Evolutionary conservation across 441 rosid genomes (phyloP), one percentile per base, ranked within the genome.

Genomic region (Manihot esculenta): DNA sequence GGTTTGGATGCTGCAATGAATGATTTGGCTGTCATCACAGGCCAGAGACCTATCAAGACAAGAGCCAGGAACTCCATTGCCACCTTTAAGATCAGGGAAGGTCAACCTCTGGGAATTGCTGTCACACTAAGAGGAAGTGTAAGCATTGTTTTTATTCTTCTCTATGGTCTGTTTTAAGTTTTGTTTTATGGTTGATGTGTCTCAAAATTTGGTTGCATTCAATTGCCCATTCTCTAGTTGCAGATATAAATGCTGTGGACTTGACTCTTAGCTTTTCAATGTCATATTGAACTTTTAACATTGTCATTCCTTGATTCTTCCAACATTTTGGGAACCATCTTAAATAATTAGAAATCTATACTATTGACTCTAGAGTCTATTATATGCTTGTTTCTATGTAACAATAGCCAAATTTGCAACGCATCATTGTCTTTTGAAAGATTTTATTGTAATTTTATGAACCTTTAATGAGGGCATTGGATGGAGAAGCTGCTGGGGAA

Each of bases 11-110:
- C 93, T 0, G 98, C 97, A 26, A 79, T 95, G 81, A 88, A 80
- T 58, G 96, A 95, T 54, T 66, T 95, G 76, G 97, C 97, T 12
- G 72, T 88, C 62, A 91, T 95, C 55, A 83, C 89, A 17, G 98
- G 99, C 72, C 97, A 95, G 81, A 86, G 92, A 70, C 99, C 99
- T 57, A 49, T 95, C 44, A 95, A 89, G 84, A 92, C 93, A 3
- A 80, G 93, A 74, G 97, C 94, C 0, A 86, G 73, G 81, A 87
- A 76, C 50, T 87, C 97, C 47, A 62, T 90, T 72, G 93, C 96
- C 64, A 84, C 90, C 48, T 95, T 89, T 85, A 91, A 89, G 93
- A 87, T 86, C 62, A 82, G 96, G 72, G 98, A 92, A 78, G 98
- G 90, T 65, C 89, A 89, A 73, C 92, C 96, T 0, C 91, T 95